Conservation (phyloP, 768 basidiomycete genomes). For the Lactarius sp. region DNA sequence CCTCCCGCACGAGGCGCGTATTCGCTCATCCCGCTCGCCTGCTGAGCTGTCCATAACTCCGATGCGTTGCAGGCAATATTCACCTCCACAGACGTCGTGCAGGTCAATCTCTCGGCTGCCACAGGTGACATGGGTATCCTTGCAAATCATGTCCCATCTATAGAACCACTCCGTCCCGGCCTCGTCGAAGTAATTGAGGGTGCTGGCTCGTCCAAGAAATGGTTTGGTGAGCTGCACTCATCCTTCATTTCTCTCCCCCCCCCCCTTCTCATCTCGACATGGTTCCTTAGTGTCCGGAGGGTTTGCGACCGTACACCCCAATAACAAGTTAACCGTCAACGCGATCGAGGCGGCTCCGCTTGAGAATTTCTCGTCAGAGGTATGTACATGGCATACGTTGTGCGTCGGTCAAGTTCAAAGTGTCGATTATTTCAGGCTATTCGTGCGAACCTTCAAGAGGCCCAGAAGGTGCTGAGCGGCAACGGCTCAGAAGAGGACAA, state of each 20-base stretch:
- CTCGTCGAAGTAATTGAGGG: slow-evolving; percentile 92
- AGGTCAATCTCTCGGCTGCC: slow-evolving; percentile 92
- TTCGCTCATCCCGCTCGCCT: neutral
- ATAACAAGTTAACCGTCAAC: slow-evolving; percentile 95
- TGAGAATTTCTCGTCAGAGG: slow-evolving; percentile 87
- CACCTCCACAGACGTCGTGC: slow-evolving; percentile 85
- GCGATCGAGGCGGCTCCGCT: slow-evolving; percentile 93
- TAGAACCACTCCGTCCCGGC: slow-evolving; percentile 92
- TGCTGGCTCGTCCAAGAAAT: slow-evolving; percentile 78
- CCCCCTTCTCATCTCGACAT: neutral
- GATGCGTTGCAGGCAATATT: slow-evolving; percentile 66
- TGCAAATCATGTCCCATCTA: slow-evolving; percentile 97
- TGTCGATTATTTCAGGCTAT: slow-evolving; percentile 57
- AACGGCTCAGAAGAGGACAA: slow-evolving; percentile 91
- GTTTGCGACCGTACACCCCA: slow-evolving; percentile 96
- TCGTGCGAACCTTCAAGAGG: slow-evolving; percentile 85
- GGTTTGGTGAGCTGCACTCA: slow-evolving; percentile 72
- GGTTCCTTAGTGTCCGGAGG: slow-evolving; percentile 75
- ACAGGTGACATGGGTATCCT: slow-evolving; percentile 99
- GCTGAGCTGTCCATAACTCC: slow-evolving; percentile 16
- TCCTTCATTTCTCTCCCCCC: neutral
- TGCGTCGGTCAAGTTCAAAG: neutral
- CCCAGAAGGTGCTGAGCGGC: slow-evolving; percentile 71
- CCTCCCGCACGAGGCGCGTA: slow-evolving; percentile 88
- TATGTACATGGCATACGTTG: slow-evolving; percentile 35